Evolutionary conservation across 2,329 filamentous ascomycete species (phyloP).

Genomic region (Phyllosticta paracitricarpa): DNA sequence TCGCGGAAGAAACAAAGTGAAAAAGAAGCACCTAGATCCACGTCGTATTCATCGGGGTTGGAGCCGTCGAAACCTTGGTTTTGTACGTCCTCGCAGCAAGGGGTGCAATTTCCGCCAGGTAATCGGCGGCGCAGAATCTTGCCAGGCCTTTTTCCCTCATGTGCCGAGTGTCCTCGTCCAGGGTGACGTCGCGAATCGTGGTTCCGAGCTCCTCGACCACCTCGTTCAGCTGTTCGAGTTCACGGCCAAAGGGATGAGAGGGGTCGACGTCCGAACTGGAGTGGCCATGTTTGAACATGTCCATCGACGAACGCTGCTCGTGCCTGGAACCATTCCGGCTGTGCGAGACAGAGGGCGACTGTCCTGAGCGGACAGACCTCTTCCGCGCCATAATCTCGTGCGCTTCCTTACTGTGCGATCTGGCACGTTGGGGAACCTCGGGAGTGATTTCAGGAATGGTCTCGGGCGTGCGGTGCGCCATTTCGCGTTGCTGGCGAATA

Average conservation of each 20-base stretch:
- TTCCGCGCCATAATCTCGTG: constrained; percentile 65
- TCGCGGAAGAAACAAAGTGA: background rate
- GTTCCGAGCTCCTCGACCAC: constrained; percentile 76
- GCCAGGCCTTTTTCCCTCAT: constrained; percentile 60
- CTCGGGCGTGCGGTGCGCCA: constrained; percentile 1
- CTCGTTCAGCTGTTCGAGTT: constrained; percentile 86
- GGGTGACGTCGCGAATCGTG: constrained; percentile 47
- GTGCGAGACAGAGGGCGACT: constrained; percentile 21
- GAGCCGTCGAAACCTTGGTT: background rate
- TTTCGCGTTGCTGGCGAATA: constrained; percentile 1
- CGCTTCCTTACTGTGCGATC: constrained; percentile 82
- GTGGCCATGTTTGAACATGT: constrained; percentile 30
- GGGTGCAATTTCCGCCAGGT: constrained; percentile 67
- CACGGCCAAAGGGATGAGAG: constrained; percentile 72
- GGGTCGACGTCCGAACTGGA: constrained; percentile 27
- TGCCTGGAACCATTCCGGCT: constrained; percentile 47
- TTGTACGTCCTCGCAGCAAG: constrained; percentile 29
- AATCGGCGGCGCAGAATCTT: constrained; percentile 71
- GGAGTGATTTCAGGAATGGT: constrained; percentile 45
- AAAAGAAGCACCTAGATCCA: constrained; percentile 6
- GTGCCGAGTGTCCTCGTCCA: constrained; percentile 64
- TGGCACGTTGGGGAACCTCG: constrained; percentile 64
- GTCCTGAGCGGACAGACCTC: constrained; percentile 45
- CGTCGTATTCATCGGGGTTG: constrained; percentile 7
- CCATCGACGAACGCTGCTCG: constrained; percentile 41